phyloP scores from a whole-genome alignment of 1,139 yeast genomes.

The Taphrina populina region DNA sequence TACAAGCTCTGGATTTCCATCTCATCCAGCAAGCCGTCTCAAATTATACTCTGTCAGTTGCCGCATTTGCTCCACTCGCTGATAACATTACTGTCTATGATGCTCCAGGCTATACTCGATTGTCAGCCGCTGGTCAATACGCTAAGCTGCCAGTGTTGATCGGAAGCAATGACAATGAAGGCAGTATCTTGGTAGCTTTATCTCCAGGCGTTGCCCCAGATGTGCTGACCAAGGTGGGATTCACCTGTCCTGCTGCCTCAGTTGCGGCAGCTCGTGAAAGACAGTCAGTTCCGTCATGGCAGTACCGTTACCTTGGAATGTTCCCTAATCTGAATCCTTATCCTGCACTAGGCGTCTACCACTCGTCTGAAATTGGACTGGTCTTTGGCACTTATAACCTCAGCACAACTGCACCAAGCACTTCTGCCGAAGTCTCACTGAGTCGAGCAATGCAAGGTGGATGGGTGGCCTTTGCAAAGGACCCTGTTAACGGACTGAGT shows the following conservation, averaged over 20 bases:
- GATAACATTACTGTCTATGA: constrained; percentile 19
- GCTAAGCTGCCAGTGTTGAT: constrained; percentile 26
- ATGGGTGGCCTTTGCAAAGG: constrained; percentile 27
- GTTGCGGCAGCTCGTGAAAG: constrained; percentile 17
- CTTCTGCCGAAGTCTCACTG: constrained; percentile 5
- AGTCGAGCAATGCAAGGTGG: constrained; percentile 23
- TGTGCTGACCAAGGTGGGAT: constrained; percentile 10
- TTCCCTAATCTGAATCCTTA: constrained; percentile 14
- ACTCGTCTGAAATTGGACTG: constrained; percentile 22
- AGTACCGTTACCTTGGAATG: constrained; percentile 25
- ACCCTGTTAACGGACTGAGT: constrained; percentile 13
- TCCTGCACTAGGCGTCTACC: constrained; percentile 19
- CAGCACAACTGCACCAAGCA: constrained; percentile 12
- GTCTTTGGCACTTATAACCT: constrained; percentile 30
- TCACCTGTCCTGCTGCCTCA: constrained; percentile 29
- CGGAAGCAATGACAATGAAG: constrained; percentile 31
- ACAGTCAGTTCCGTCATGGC: constrained; percentile 24
- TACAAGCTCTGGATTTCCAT: constrained; percentile 13
- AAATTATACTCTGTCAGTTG: constrained; percentile 1
- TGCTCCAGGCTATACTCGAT: neutral
- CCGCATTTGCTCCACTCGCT: constrained; percentile 11
- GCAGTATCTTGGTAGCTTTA: constrained; percentile 20
- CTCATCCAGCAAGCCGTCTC: constrained; percentile 16
- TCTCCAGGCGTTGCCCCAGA: constrained; percentile 14
- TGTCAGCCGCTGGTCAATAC: constrained; percentile 1